phyloP scores from a whole-genome alignment of 306 rosid species.

The Cicer yamashitae region DNA sequence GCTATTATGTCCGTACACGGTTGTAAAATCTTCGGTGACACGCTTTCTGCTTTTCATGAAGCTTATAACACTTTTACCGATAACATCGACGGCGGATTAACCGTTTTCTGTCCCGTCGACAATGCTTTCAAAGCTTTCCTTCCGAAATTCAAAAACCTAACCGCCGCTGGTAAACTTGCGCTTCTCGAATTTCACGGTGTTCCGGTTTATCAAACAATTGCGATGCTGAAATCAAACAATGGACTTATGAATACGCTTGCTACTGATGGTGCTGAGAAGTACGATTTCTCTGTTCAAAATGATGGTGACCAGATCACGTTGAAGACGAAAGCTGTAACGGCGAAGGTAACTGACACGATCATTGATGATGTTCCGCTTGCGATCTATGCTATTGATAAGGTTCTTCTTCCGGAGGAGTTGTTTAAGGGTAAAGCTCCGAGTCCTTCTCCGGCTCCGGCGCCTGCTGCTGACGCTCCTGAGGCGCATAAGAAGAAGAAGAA shows the following conservation, averaged over 20 bases:
- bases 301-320: constrained; percentile 76
- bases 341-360: constrained; percentile 67
- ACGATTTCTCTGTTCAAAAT: constrained; percentile 77
- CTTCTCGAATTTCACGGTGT: constrained; percentile 72
- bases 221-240: constrained; percentile 67
- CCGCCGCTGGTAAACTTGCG: constrained; percentile 57
- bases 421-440: constrained; percentile 59
- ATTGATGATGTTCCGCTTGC: constrained; percentile 76
- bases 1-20: constrained; percentile 72
- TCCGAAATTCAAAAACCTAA: constrained; percentile 75
- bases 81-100: constrained; percentile 62
- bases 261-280: constrained; percentile 74
- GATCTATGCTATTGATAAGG: constrained; percentile 64
- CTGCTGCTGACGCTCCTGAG: constrained; percentile 55
- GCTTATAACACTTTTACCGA: constrained; percentile 56
- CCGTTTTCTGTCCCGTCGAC: constrained; percentile 81
- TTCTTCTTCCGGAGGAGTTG: constrained; percentile 71
- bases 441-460: constrained; percentile 62
- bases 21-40: constrained; percentile 72
- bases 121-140: constrained; percentile 65
- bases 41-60: constrained; percentile 46
- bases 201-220: constrained; percentile 67
- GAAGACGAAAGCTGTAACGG: constrained; percentile 62
- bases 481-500: constrained; percentile 48
- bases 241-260: constrained; percentile 79